phyloP scores from a whole-genome alignment of 192 early-diverging fungal species.

The Coemansia sp. region DNA sequence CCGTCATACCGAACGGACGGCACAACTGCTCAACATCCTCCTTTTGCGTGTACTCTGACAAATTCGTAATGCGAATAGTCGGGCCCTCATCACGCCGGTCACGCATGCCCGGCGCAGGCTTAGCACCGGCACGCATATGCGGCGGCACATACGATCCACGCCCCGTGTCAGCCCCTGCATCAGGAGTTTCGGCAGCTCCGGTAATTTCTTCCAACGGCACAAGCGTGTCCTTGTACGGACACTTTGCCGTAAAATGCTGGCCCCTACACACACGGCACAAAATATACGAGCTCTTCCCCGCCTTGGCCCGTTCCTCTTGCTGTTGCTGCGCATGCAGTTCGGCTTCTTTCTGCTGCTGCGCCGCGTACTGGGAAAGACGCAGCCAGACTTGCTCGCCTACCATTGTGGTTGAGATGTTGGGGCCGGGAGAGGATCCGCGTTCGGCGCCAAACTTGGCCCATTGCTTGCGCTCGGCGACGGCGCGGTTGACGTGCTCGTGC shows the following conservation, averaged over 20 bases:
- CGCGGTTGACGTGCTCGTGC: constrained; percentile 80
- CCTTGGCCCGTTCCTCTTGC: constrained; percentile 56
- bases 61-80: constrained; percentile 90
- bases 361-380: constrained; percentile 69
- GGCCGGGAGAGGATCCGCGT: constrained; percentile 71
- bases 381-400: constrained; percentile 84
- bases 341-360: constrained; percentile 57
- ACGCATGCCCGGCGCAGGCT: constrained; percentile 25
- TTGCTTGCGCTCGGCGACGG: constrained; percentile 84
- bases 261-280: constrained; percentile 95
- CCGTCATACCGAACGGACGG: constrained; percentile 78
- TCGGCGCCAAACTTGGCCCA: constrained; percentile 91
- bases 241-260: constrained; percentile 94
- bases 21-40: constrained; percentile 87
- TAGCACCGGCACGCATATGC: constrained; percentile 70
- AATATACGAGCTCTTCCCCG: constrained; percentile 78
- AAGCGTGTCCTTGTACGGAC: constrained; percentile 97
- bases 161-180: constrained; percentile 24
- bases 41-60: constrained; percentile 92
- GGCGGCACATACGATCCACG: constrained; percentile 81
- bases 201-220: constrained; percentile 74
- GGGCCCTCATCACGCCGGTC: constrained; percentile 67
- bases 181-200: constrained; percentile 2
- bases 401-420: constrained; percentile 84
- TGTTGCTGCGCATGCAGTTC: constrained; percentile 50